Evolutionary conservation across 208 protist species (phyloP).

Genomic region (Crithidia sp.): DNA sequence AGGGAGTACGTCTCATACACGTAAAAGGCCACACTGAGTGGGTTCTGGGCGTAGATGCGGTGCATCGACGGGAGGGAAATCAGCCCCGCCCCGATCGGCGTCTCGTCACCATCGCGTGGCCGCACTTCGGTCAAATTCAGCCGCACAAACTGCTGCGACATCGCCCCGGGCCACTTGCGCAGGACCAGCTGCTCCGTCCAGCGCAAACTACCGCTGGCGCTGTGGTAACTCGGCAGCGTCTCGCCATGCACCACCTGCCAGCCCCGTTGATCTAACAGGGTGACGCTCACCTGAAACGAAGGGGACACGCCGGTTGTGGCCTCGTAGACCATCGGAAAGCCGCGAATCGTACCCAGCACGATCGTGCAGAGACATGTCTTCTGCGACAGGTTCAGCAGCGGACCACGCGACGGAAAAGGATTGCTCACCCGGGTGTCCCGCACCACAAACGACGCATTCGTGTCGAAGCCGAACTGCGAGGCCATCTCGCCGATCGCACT

Average conservation of each 20-base stretch:
- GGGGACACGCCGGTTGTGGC: slow-evolving; percentile 71
- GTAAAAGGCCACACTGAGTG: slow-evolving; percentile 85
- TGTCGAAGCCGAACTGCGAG: slow-evolving; percentile 44
- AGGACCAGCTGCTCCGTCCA: slow-evolving; percentile 86
- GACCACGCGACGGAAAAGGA: slow-evolving; percentile 48
- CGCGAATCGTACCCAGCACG: slow-evolving; percentile 79
- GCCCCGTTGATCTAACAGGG: slow-evolving; percentile 83
- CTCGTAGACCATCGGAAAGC: slow-evolving; percentile 89
- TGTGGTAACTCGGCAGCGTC: slow-evolving; percentile 85
- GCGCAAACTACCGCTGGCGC: slow-evolving; percentile 81
- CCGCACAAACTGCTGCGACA: slow-evolving; percentile 82
- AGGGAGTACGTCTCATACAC: slow-evolving; percentile 92
- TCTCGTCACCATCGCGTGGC: slow-evolving; percentile 80
- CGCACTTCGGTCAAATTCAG: slow-evolving; percentile 89
- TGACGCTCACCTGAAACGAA: slow-evolving; percentile 86
- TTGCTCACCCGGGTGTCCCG: slow-evolving; percentile 34
- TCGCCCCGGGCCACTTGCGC: slow-evolving; percentile 86
- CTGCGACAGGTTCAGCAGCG: slow-evolving; percentile 78
- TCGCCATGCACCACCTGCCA: slow-evolving; percentile 86
- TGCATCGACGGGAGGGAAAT: slow-evolving; percentile 79
- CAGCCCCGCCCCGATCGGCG: slow-evolving; percentile 84
- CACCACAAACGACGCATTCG: slow-evolving; percentile 69
- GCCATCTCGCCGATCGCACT: slow-evolving; percentile 26
- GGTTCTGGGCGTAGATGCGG: slow-evolving; percentile 57
- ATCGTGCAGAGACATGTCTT: slow-evolving; percentile 86